Evolutionary conservation across 2,329 filamentous ascomycete genomes (phyloP).

Genomic region (Colletotrichum theobromicola): DNA sequence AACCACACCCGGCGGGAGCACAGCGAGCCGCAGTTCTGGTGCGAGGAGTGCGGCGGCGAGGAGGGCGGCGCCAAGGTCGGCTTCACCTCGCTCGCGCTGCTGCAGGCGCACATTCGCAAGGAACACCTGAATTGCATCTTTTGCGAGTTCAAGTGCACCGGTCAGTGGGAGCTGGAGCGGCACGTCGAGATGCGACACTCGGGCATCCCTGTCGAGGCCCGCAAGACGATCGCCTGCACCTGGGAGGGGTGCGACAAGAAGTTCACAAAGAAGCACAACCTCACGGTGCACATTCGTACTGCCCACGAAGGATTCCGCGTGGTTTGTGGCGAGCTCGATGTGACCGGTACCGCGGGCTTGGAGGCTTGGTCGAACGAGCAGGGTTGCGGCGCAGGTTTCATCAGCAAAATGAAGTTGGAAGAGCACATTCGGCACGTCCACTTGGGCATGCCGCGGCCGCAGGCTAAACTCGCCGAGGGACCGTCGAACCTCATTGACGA

Average conservation of each 20-base stretch:
- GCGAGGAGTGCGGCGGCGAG: conserved; percentile 69
- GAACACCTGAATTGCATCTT: conserved; percentile 79
- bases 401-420: conserved; percentile 78
- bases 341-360: conserved; percentile 62
- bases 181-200: conserved; percentile 83
- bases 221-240: conserved; percentile 71
- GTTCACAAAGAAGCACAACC: conserved; percentile 85
- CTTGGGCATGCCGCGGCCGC: conserved; percentile 61
- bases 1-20: conserved; percentile 76
- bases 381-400: conserved; percentile 78
- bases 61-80: conserved; percentile 51
- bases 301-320: conserved; percentile 80
- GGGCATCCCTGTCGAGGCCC: conserved; percentile 62
- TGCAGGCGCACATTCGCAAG: conserved; percentile 75
- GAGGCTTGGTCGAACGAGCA: conserved; percentile 67
- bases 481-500: conserved; percentile 44
- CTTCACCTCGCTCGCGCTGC: conserved; percentile 74
- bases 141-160: conserved; percentile 73
- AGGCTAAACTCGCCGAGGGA: conserved; percentile 22
- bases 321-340: conserved; percentile 75
- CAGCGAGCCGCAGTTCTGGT: conserved; percentile 74
- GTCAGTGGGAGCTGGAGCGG: conserved; percentile 70
- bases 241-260: conserved; percentile 72
- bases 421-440: conserved; percentile 87
- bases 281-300: conserved; percentile 78